A percentile compares a stretch with the other conserved stretches of the same genome.
These are phyloP conservation scores for Cephalotrichum gorgonifer DNA, from an alignment of 2,329 filamentous ascomycete genomes.

Conservation along the genomic window DNA sequence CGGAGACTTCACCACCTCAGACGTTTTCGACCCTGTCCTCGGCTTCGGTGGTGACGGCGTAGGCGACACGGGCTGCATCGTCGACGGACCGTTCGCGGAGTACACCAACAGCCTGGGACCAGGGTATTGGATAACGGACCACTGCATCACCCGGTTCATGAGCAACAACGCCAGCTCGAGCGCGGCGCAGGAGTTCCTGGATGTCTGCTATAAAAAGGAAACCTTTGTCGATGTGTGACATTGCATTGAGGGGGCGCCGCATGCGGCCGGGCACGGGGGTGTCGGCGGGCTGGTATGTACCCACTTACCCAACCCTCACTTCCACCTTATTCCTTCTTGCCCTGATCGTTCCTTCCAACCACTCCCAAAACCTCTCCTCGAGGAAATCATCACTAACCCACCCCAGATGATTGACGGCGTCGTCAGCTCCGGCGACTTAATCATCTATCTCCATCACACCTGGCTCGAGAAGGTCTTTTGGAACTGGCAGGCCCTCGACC, in stretches of 20 bases:
- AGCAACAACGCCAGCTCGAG: constrained; percentile 7
- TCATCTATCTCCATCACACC: constrained; percentile 17
- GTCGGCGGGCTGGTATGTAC: constrained; percentile 11
- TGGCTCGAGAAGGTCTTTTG: constrained; percentile 16
- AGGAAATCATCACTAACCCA: too few species aligned
- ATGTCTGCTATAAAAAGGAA: constrained; percentile 9
- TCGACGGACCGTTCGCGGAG: constrained; percentile 14
- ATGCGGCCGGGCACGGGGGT: constrained; percentile 14
- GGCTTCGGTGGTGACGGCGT: constrained; percentile 10
- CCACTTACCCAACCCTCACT: background rate
- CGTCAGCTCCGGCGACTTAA: constrained; percentile 19
- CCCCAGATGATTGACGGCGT: constrained; percentile 14
- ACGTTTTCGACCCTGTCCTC: constrained; percentile 7
- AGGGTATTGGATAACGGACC: constrained; percentile 22
- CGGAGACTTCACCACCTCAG: constrained; percentile 6
- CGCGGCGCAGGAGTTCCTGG: background rate
- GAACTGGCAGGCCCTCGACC: constrained; percentile 20
- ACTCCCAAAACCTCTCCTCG: too few species aligned
- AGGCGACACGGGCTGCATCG: constrained; percentile 1
- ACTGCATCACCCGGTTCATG: constrained; percentile 29
- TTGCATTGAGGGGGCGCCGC: constrained; percentile 17
- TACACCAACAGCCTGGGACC: constrained; percentile 29
- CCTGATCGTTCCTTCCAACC: too few species aligned
- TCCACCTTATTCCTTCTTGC: background rate
- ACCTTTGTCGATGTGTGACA: constrained; percentile 17